Conservation (phyloP, 495 filamentous ascomycete species). For the Hypoxylon fragiforme region DNA sequence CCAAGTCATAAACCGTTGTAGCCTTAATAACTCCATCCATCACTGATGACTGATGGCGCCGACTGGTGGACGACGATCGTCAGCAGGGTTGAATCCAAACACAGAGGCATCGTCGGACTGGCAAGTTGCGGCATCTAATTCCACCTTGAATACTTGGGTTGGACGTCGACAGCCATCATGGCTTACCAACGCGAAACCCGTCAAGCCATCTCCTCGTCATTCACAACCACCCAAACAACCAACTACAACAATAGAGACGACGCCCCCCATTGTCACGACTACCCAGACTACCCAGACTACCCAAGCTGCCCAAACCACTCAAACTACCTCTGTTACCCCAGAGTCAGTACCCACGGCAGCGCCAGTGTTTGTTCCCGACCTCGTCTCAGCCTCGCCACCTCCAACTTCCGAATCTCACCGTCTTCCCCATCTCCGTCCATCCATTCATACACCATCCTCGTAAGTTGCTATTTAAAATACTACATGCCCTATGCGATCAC, state of each 20-base stretch:
- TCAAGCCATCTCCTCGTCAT: constrained; percentile 46
- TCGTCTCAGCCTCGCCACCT: constrained; percentile 13
- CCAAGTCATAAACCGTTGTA: constrained; percentile 9
- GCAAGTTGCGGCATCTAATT: constrained; percentile 67
- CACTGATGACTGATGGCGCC: constrained; percentile 29
- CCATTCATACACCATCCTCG: constrained; percentile 16
- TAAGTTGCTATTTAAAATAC: constrained; percentile 11
- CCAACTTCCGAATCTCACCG: constrained; percentile 9
- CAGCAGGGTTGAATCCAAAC: neutral
- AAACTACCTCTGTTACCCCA: constrained; percentile 7
- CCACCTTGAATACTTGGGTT: constrained; percentile 68
- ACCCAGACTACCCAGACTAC: constrained; percentile 1
- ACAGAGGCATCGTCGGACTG: constrained; percentile 8
- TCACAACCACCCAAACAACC: constrained; percentile 22
- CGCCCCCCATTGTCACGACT: constrained; percentile 11
- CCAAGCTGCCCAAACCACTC: neutral
- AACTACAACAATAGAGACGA: constrained; percentile 5
- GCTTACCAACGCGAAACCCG: constrained; percentile 55
- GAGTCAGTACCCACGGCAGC: neutral
- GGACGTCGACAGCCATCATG: constrained; percentile 68
- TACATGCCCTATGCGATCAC: neutral
- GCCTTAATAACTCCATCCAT: neutral
- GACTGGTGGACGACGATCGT: constrained; percentile 14
- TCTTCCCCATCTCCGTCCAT: constrained; percentile 5
- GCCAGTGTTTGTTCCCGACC: neutral